phyloP scores from a whole-genome alignment of 768 basidiomycete genomes.

The Lactarius sanguifluus region DNA sequence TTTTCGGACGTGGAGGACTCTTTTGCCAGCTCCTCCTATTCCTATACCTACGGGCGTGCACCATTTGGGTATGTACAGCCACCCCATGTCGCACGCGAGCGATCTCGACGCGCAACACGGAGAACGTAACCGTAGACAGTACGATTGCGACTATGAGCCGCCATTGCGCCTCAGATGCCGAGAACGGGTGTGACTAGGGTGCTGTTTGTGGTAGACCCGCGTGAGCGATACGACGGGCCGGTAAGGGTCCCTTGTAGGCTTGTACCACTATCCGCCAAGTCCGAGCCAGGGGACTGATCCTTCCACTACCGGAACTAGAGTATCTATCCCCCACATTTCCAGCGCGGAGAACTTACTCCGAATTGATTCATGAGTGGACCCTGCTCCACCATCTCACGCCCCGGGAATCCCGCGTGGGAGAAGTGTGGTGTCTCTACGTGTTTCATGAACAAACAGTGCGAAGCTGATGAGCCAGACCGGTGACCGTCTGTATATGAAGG shows the following conservation, averaged over 20 bases:
- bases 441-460: background rate
- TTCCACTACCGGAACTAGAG: background rate
- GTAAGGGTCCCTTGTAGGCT: background rate
- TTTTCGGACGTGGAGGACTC: background rate
- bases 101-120: background rate
- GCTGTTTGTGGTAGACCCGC: background rate
- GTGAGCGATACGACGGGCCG: background rate
- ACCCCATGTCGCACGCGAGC: background rate
- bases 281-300: background rate
- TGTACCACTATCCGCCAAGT: background rate
- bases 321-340: background rate
- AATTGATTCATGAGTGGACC: background rate
- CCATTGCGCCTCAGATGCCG: background rate
- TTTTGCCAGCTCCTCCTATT: slow-evolving; percentile 1
- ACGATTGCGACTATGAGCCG: background rate
- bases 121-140: background rate
- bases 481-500: no score
- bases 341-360: background rate
- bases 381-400: background rate
- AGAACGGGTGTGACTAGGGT: background rate
- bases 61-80: background rate
- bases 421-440: background rate
- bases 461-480: background rate
- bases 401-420: background rate
- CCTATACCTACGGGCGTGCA: background rate